Evolutionary conservation across 768 basidiomycete species (phyloP).

Genomic region (button mushroom (Agaricus bisporus)): DNA sequence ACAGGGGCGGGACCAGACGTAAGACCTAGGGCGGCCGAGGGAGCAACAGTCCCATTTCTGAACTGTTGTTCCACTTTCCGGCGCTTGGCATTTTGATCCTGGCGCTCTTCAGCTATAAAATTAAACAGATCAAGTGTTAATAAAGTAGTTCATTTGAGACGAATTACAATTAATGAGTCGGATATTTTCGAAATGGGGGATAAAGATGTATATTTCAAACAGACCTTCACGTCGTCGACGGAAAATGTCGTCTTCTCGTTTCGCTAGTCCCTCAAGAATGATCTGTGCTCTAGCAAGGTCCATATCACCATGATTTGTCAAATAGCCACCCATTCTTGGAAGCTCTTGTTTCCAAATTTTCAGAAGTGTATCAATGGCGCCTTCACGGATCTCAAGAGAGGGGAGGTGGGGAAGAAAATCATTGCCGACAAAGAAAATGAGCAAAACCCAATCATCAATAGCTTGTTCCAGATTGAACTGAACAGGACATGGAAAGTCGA

Average conservation of each 20-base stretch:
- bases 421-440: constrained; percentile 99
- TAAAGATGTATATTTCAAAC: constrained; percentile 23
- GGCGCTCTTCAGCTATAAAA: constrained; percentile 82
- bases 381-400: constrained; percentile 97
- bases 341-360: constrained; percentile 94
- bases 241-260: constrained; percentile 94
- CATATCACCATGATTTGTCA: constrained; percentile 89
- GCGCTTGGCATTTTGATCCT: constrained; percentile 86
- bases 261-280: constrained; percentile 93
- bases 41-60: constrained; percentile 36
- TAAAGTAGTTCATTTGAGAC: not conserved
- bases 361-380: constrained; percentile 95
- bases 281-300: constrained; percentile 84
- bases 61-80: constrained; percentile 60
- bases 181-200: constrained; percentile 5
- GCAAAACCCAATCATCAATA: constrained; percentile 99
- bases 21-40: constrained; percentile 33
- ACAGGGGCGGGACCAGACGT: constrained; percentile 26
- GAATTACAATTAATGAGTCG: constrained; percentile 12
- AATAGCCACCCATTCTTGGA: constrained; percentile 93
- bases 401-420: constrained; percentile 98
- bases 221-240: constrained; percentile 84
- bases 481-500: constrained; percentile 77
- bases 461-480: constrained; percentile 93
- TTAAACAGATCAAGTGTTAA: constrained; percentile 17